These are phyloP conservation scores for Amanita muscaria DNA, from an alignment of 768 basidiomycete genomes.

Conservation along the genomic window DNA sequence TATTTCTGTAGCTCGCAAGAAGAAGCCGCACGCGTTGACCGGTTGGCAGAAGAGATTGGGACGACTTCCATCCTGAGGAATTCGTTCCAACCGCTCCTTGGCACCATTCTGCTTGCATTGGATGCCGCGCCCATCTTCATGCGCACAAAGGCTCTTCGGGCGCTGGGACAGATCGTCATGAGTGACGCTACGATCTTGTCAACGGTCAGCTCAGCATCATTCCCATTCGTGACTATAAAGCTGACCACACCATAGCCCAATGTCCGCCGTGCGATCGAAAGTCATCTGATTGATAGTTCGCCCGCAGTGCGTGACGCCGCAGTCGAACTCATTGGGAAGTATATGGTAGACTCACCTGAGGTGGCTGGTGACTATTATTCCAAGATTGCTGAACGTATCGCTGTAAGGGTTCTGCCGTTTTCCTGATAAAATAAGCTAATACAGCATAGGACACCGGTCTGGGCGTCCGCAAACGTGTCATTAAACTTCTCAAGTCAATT, in stretches of 20 bases:
- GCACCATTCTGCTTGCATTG: conserved; percentile 66
- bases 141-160: conserved; percentile 89
- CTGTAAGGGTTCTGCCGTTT: conserved; percentile 40
- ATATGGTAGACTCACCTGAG: conserved; percentile 81
- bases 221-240: background rate
- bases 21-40: conserved; percentile 59
- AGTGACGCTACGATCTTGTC: conserved; percentile 80
- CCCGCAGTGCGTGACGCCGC: conserved; percentile 95
- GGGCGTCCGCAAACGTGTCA: conserved; percentile 88
- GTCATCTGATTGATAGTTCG: conserved; percentile 83
- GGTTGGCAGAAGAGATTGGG: conserved; percentile 67
- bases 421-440: background rate
- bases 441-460: conserved; percentile 78
- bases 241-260: conserved; percentile 39
- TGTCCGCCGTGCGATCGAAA: conserved; percentile 82
- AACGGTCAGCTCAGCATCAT: conserved; percentile 37
- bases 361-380: conserved; percentile 88
- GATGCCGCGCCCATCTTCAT: conserved; percentile 86
- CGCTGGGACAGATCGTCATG: conserved; percentile 81
- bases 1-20: conserved; percentile 49
- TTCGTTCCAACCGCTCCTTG: conserved; percentile 79
- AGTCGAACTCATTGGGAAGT: conserved; percentile 96
- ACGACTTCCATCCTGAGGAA: conserved; percentile 65
- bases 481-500: conserved; percentile 85
- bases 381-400: conserved; percentile 83